A percentile compares a stretch with the other conserved stretches of the same genome.
Evolutionary conservation across 2,329 filamentous ascomycete genomes (phyloP).

Genomic region (Orbilia quercus): DNA sequence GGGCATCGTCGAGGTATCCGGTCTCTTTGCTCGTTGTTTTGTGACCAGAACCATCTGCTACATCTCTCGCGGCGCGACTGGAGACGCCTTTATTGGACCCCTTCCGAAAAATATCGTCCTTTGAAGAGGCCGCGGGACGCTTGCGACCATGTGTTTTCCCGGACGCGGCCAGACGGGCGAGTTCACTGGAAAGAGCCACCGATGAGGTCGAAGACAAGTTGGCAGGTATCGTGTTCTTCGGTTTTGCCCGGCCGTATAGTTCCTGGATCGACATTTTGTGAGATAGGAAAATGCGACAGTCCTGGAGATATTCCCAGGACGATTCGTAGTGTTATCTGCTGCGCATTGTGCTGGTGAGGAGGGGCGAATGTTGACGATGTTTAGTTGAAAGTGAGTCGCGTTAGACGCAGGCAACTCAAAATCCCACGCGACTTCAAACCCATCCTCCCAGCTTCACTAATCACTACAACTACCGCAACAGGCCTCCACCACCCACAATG

Average conservation of each 20-base stretch:
- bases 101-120: slow-evolving; percentile 61
- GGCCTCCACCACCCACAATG: slow-evolving; percentile 13
- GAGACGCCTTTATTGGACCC: slow-evolving; percentile 72
- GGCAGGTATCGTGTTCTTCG: slow-evolving; percentile 74
- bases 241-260: slow-evolving; percentile 81
- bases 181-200: slow-evolving; percentile 87
- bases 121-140: slow-evolving; percentile 32
- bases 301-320: slow-evolving; percentile 22
- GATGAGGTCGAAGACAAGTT: slow-evolving; percentile 72
- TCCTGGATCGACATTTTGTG: slow-evolving; percentile 69
- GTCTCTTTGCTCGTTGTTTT: slow-evolving; percentile 70
- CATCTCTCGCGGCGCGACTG: slow-evolving; percentile 73
- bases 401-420: slow-evolving; percentile 10
- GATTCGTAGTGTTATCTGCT: slow-evolving; percentile 9
- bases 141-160: slow-evolving; percentile 49
- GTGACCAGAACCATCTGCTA: slow-evolving; percentile 66
- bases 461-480: slow-evolving; percentile 5
- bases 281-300: slow-evolving; percentile 3
- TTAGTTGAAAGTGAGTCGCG: slow-evolving; percentile 8
- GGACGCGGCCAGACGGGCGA: slow-evolving; percentile 67
- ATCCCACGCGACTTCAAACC: slow-evolving; percentile 36
- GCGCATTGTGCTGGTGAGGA: slow-evolving; percentile 21
- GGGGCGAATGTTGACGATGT: slow-evolving; percentile 6
- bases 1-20: slow-evolving; percentile 70
- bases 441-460: neutral